Percentiles rank a stretch among this genome's conserved stretches.
Conservation (phyloP, 1,139 yeast species). For the Zhuliangozyma parablackwelliae region DNA sequence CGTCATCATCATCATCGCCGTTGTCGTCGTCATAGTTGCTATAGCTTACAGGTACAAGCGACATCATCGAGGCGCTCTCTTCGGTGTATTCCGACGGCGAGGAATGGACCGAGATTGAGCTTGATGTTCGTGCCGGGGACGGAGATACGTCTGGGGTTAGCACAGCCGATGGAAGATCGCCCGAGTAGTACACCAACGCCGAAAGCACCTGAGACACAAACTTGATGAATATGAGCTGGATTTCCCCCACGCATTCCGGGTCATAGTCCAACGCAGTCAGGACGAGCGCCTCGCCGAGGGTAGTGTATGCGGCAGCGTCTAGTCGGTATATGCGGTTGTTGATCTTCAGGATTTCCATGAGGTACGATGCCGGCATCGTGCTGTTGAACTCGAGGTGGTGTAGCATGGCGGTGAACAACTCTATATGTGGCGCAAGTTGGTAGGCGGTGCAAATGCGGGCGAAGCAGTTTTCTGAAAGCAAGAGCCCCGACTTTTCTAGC, state of each 20-base stretch:
- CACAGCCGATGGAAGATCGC: slow-evolving; percentile 7
- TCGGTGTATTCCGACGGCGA: slow-evolving; percentile 4
- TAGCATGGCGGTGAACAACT: slow-evolving; percentile 16
- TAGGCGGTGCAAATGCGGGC: too few relatives aligned
- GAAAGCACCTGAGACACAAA: slow-evolving; percentile 16
- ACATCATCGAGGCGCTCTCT: slow-evolving; percentile 3
- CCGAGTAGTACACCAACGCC: slow-evolving; percentile 10
- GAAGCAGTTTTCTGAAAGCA: too few relatives aligned
- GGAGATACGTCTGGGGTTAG: background rate
- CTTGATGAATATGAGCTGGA: slow-evolving; percentile 12
- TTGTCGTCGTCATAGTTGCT: background rate
- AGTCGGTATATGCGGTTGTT: slow-evolving; percentile 19
- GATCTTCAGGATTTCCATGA: slow-evolving; percentile 12
- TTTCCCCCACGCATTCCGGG: slow-evolving; percentile 2
- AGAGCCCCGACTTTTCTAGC: too few relatives aligned
- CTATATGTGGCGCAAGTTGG: slow-evolving; percentile 16
- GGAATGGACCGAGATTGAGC: slow-evolving; percentile 2
- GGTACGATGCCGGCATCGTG: slow-evolving; percentile 10
- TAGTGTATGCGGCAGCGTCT: slow-evolving; percentile 11
- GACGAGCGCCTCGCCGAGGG: slow-evolving; percentile 20
- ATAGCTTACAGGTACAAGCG: slow-evolving; percentile 1
- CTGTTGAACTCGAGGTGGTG: slow-evolving; percentile 13
- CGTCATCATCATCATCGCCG: slow-evolving; percentile 1
- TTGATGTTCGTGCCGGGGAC: slow-evolving; percentile 1
- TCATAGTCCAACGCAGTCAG: slow-evolving; percentile 10